phyloP scores from a whole-genome alignment of 148 eudicot genomes.

The Vaccinium corymbosum region DNA sequence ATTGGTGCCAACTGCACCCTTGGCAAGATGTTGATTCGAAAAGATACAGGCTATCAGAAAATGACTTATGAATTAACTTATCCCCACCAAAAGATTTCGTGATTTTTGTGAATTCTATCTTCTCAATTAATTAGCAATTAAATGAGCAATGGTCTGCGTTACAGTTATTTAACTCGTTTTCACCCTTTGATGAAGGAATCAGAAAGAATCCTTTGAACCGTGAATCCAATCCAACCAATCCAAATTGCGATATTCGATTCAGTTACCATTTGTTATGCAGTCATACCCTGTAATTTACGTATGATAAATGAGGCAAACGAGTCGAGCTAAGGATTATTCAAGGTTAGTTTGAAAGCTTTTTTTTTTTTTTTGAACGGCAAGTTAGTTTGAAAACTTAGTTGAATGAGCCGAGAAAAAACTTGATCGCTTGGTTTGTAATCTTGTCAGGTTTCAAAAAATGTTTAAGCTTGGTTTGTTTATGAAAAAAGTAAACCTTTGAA shows the following conservation, averaged over 20 bases:
- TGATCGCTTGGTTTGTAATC: no score
- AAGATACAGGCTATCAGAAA: conserved; percentile 8
- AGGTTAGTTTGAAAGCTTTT: neutral
- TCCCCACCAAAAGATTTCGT: neutral
- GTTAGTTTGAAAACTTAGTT: no score
- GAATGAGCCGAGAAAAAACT: no score
- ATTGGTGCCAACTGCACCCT: neutral
- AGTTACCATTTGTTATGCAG: neutral
- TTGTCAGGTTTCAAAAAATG: neutral
- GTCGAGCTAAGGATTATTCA: neutral
- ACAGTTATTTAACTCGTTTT: no score
- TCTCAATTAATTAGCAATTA: no score
- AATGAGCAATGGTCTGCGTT: neutral
- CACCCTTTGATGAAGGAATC: no score
- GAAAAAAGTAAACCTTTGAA: no score
- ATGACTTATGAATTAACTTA: neutral
- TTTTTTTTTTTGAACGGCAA: no score
- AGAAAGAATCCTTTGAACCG: neutral
- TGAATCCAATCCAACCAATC: neutral
- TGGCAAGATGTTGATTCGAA: neutral
- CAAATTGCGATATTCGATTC: neutral
- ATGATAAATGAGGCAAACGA: neutral
- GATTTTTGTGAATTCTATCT: neutral
- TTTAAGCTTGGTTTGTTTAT: neutral
- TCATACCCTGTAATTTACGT: no score